Percentiles rank a stretch among this genome's conserved stretches.
Evolutionary conservation across 2,329 filamentous ascomycete genomes (phyloP).

Genomic region (Tolypocladium amazonense): DNA sequence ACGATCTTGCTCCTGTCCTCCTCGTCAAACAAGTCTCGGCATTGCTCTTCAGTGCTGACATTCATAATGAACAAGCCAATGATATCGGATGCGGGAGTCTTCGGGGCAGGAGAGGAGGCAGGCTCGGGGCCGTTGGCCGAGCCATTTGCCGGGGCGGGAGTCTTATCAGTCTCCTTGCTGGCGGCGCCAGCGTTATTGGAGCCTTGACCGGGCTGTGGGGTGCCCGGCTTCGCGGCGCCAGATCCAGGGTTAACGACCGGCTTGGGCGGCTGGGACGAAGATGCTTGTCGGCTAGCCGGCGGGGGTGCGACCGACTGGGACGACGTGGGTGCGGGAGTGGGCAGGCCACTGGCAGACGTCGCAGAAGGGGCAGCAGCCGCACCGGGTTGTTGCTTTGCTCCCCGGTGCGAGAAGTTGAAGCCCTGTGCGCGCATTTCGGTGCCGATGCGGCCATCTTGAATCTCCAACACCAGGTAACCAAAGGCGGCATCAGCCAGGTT

Average conservation of each 20-base stretch:
- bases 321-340: constrained; percentile 25
- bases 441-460: constrained; percentile 90
- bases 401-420: constrained; percentile 97
- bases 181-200: constrained; percentile 26
- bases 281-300: constrained; percentile 23
- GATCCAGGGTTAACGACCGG: constrained; percentile 25
- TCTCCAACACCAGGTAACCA: constrained; percentile 87
- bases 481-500: constrained; percentile 96
- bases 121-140: constrained; percentile 41
- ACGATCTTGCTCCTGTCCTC: constrained; percentile 75
- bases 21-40: constrained; percentile 69
- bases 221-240: constrained; percentile 27
- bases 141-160: constrained; percentile 39
- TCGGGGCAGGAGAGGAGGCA: constrained; percentile 46
- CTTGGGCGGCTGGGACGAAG: constrained; percentile 30
- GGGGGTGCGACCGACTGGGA: constrained; percentile 23
- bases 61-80: constrained; percentile 87
- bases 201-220: constrained; percentile 38
- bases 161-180: constrained; percentile 47
- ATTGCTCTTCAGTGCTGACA: constrained; percentile 71
- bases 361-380: constrained; percentile 23
- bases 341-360: constrained; percentile 16
- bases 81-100: constrained; percentile 53
- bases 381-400: constrained; percentile 59
- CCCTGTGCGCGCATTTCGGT: constrained; percentile 98